These are phyloP conservation scores for Thalassiosira delicatula DNA, from an alignment of 352 stramenopile species.

Conservation along the genomic window DNA sequence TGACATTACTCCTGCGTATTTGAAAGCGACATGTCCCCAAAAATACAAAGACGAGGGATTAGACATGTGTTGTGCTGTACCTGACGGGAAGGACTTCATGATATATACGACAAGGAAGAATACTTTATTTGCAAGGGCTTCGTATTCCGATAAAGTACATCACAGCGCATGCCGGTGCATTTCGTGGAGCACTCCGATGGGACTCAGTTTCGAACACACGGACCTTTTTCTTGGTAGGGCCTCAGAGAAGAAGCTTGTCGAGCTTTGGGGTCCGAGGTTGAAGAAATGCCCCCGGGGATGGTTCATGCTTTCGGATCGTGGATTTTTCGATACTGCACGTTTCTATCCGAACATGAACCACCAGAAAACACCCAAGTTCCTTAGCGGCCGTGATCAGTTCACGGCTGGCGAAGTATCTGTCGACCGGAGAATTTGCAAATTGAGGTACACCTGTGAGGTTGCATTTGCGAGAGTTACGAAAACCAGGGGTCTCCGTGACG, in stretches of 20 bases:
- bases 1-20: no score
- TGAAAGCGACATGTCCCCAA: no score
- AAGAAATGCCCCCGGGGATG: constrained; percentile 40
- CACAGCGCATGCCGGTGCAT: constrained; percentile 28
- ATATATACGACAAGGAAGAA: constrained; percentile 44
- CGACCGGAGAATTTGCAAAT: not conserved
- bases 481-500: not conserved
- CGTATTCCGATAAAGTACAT: constrained; percentile 50
- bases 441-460: not conserved
- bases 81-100: constrained; percentile 52
- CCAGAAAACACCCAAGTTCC: constrained; percentile 46
- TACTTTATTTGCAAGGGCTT: constrained; percentile 38
- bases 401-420: constrained; percentile 10
- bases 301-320: constrained; percentile 40
- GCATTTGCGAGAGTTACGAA: not conserved
- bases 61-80: constrained; percentile 33
- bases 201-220: constrained; percentile 43
- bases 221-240: constrained; percentile 40
- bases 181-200: not conserved
- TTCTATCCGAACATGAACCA: constrained; percentile 53
- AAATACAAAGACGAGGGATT: no score
- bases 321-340: constrained; percentile 40
- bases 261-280: constrained; percentile 33
- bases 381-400: constrained; percentile 46
- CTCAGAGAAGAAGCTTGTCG: not conserved